These are phyloP conservation scores for Linnemannia zychae DNA, from an alignment of 192 early-diverging fungal genomes.

Conservation along the genomic window DNA sequence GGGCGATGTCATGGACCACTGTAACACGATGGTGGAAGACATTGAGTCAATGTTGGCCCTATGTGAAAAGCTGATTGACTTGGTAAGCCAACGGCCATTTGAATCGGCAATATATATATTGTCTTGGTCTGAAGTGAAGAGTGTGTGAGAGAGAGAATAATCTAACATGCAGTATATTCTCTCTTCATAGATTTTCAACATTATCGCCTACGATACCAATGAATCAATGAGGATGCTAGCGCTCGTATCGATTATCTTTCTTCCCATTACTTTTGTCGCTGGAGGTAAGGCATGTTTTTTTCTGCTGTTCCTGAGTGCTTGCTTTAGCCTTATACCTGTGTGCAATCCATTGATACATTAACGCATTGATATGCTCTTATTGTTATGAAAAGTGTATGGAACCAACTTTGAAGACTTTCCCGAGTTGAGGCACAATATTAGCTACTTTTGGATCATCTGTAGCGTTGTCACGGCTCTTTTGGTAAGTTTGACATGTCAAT, in stretches of 20 bases:
- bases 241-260: constrained; percentile 59
- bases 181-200: constrained; percentile 57
- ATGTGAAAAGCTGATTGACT: constrained; percentile 60
- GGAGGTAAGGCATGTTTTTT: constrained; percentile 48
- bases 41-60: constrained; percentile 60
- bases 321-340: not conserved
- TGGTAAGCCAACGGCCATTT: constrained; percentile 41
- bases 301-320: not conserved
- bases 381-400: constrained; percentile 50
- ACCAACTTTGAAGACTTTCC: constrained; percentile 67
- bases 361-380: too few species aligned
- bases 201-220: constrained; percentile 62
- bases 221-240: constrained; percentile 57
- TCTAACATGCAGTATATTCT: constrained; percentile 1
- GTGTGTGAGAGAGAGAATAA: not conserved
- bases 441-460: constrained; percentile 59
- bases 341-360: not conserved
- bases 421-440: constrained; percentile 34
- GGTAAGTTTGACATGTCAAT: not conserved
- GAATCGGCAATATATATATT: not conserved
- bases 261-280: constrained; percentile 69
- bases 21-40: constrained; percentile 64
- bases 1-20: constrained; percentile 66
- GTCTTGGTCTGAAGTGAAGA: not conserved
- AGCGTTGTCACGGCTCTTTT: constrained; percentile 35